Evolutionary conservation across 2,329 filamentous ascomycete species (phyloP), one percentile per base, ranked within the genome.

Genomic region (Nemania diffusa): DNA sequence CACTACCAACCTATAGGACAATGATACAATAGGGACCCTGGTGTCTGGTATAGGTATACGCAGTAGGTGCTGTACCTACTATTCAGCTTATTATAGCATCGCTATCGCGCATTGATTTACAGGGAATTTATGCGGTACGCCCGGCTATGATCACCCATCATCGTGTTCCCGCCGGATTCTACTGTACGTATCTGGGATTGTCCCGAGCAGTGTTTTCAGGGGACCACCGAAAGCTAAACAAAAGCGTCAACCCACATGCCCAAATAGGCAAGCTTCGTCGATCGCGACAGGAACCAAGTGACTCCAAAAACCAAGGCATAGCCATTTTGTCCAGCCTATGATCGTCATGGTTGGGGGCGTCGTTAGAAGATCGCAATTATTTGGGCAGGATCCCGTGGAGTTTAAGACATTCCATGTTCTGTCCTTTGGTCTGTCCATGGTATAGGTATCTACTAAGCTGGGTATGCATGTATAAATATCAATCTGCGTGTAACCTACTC

Each of bases 211-310:
- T 32, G 40, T 52, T 55, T 57, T 53, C 37, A 32, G 37, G 26
- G 52, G 26, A 57, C 37, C 51, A 17, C 20, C 29, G 26, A 59
- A 59, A 59, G 46, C 46, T 60, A 42, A 44, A 32, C 56, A 32
- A 46, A 20, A 34, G 42, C 46, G 46, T 40, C 55, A 29, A 65
- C 50, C 51, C 50, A 67, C 24, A 64, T 71, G 58, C 64, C 61
- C 61, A 60, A 58, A 48, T 26, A 61, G 60, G 66, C 58, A 69
- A 68, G 34, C 62, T 57, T 26, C 66, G 56, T 64, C 46, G 46
- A 62, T 65, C 66, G 50, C 37, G 65, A 65, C 56, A 65, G 62
- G 62, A 65, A 65, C 65, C 56, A 42, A 62, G 46, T 65, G 61
- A 62, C 62, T 52, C 17, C 20, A 9, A 56, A 64, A 64, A 55